Evolutionary conservation across 306 rosid genomes (phyloP).

Genomic region (Gastrolobium villosum): DNA sequence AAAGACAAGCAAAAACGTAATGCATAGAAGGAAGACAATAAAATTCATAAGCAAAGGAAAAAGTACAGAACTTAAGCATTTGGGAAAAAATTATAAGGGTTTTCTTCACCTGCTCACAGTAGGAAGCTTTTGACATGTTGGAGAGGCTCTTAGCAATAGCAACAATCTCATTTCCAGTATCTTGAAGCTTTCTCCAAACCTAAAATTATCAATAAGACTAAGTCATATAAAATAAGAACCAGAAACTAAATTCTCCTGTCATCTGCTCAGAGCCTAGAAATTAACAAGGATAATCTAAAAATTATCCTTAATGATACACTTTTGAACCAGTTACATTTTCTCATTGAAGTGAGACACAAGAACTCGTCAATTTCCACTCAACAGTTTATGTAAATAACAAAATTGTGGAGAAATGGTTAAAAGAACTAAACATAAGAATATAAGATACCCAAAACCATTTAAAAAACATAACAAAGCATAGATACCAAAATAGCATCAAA

Average conservation of each 20-base stretch:
- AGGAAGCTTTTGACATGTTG: slow-evolving; percentile 70
- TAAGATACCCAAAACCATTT: slow-evolving; percentile 23
- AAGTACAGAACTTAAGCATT: slow-evolving; percentile 18
- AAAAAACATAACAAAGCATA: slow-evolving; percentile 17
- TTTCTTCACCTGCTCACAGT: slow-evolving; percentile 70
- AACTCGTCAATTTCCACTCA: slow-evolving; percentile 25
- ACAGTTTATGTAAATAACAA: slow-evolving; percentile 32
- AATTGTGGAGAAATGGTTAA: slow-evolving; percentile 23
- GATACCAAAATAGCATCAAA: not conserved
- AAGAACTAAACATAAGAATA: not conserved
- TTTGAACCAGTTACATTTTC: slow-evolving; percentile 17
- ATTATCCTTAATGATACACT: slow-evolving; percentile 15
- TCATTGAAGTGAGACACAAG: slow-evolving; percentile 34
- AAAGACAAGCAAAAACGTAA: slow-evolving; percentile 34
- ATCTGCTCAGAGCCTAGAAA: not conserved
- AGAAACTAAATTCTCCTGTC: slow-evolving; percentile 32
- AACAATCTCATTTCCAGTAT: slow-evolving; percentile 67
- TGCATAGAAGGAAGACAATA: slow-evolving; percentile 8
- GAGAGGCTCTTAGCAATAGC: slow-evolving; percentile 81
- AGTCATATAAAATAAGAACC: slow-evolving; percentile 34
- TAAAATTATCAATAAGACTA: slow-evolving; percentile 48
- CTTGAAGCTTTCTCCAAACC: slow-evolving; percentile 88
- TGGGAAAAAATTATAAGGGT: slow-evolving; percentile 35
- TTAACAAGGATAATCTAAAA: slow-evolving; percentile 17
- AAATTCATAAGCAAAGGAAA: slow-evolving; percentile 20